A percentile compares a stretch with the other conserved stretches of the same genome.
Conservation (phyloP, 805 yeast genomes). For the Monosporozyma yasuniensis region DNA sequence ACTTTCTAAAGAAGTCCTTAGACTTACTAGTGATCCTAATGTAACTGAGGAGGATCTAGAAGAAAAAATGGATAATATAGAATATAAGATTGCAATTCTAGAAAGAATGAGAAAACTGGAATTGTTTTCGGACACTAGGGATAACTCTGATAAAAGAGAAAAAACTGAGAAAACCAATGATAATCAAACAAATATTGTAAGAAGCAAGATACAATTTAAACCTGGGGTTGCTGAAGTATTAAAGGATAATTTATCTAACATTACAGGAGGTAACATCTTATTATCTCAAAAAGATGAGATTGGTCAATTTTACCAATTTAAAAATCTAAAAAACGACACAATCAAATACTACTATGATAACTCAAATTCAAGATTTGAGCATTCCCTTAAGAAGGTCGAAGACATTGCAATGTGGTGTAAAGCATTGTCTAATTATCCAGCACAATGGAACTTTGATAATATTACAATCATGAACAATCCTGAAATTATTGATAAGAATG, state of each 20-base stretch:
- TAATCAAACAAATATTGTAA: too few species aligned
- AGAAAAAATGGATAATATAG: neutral
- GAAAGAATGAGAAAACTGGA: too few species aligned
- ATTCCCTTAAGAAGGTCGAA: neutral
- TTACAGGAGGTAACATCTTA: neutral
- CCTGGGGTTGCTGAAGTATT: neutral
- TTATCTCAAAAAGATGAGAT: neutral
- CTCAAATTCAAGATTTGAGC: neutral
- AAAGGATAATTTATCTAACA: neutral
- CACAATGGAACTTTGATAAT: neutral
- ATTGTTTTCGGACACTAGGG: too few species aligned
- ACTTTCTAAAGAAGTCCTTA: neutral
- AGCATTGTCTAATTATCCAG: neutral
- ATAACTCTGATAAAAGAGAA: too few species aligned
- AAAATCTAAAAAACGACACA: neutral
- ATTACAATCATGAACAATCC: neutral
- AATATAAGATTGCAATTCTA: neutral
- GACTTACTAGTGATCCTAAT: neutral
- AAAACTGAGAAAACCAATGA: too few species aligned
- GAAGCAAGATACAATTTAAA: neutral
- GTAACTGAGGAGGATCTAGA: neutral
- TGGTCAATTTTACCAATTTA: neutral
- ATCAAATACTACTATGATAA: conserved; percentile 1
- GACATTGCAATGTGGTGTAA: conserved; percentile 1
- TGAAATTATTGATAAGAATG: neutral